Evolutionary conservation across 2,329 filamentous ascomycete genomes (phyloP).

Genomic region (Ascochyta rabiei): DNA sequence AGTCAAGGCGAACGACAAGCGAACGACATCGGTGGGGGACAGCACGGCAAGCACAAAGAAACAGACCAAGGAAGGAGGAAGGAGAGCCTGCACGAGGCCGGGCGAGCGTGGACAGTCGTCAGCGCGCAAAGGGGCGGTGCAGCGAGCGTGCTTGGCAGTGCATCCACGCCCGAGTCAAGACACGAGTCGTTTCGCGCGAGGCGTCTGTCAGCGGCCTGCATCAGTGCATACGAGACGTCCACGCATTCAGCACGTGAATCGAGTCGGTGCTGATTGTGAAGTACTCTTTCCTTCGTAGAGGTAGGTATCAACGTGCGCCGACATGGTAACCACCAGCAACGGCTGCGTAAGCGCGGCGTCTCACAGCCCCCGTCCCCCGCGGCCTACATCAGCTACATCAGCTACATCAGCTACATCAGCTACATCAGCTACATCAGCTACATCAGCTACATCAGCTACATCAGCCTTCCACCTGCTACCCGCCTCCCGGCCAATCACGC

Average conservation of each 20-base stretch:
- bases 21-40: conserved; percentile 40
- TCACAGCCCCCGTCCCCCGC: background rate
- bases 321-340: conserved; percentile 4
- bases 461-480: background rate
- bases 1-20: conserved; percentile 43
- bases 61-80: conserved; percentile 12
- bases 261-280: no score
- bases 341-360: background rate
- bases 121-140: conserved; percentile 23
- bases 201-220: conserved; percentile 2
- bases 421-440: no score
- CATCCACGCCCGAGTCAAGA: conserved; percentile 6
- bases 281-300: background rate
- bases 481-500: conserved; percentile 4
- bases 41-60: conserved; percentile 6
- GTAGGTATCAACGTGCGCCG: conserved; percentile 8
- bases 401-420: no score
- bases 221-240: background rate
- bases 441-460: no score
- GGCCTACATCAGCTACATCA: no score
- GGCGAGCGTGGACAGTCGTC: conserved; percentile 27
- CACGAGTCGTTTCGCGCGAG: conserved; percentile 14
- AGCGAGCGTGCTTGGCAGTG: conserved; percentile 2
- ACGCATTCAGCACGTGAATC: background rate
- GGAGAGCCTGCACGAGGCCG: conserved; percentile 22